phyloP scores from a whole-genome alignment of 116 monocot species.

The Thalassia testudinum region DNA sequence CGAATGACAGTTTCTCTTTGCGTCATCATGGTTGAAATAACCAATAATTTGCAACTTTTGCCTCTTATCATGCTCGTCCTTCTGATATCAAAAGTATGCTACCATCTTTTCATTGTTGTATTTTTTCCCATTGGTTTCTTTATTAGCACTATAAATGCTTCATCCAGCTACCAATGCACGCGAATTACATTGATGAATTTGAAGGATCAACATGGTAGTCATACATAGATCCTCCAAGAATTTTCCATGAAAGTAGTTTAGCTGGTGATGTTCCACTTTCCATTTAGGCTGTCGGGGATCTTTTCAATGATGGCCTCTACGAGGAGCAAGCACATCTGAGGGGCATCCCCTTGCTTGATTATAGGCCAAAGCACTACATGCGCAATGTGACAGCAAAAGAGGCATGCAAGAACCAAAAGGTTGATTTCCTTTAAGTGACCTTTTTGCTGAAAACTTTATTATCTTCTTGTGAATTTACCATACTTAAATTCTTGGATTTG shows the following conservation, averaged over 20 bases:
- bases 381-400: slow-evolving; percentile 80
- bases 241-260: too few relatives aligned
- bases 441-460: neutral
- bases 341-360: slow-evolving; percentile 87
- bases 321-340: slow-evolving; percentile 86
- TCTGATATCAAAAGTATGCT: slow-evolving; percentile 85
- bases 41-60: slow-evolving; percentile 89
- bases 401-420: slow-evolving; percentile 76
- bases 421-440: slow-evolving; percentile 7
- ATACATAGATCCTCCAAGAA: too few relatives aligned
- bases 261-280: slow-evolving; percentile 4
- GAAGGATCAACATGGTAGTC: too few relatives aligned
- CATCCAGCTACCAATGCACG: too few relatives aligned
- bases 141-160: neutral
- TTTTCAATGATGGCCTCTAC: slow-evolving; percentile 93
- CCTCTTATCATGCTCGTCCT: slow-evolving; percentile 99
- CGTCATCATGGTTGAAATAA: slow-evolving; percentile 99
- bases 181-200: too few relatives aligned
- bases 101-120: neutral
- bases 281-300: slow-evolving; percentile 99
- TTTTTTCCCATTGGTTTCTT: neutral
- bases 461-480: neutral
- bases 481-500: neutral
- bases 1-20: slow-evolving; percentile 99
- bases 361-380: slow-evolving; percentile 87